Base-by-base conservation (phyloP, 164 flowering plant genomes). In the Akebia trifoliata region DNA sequence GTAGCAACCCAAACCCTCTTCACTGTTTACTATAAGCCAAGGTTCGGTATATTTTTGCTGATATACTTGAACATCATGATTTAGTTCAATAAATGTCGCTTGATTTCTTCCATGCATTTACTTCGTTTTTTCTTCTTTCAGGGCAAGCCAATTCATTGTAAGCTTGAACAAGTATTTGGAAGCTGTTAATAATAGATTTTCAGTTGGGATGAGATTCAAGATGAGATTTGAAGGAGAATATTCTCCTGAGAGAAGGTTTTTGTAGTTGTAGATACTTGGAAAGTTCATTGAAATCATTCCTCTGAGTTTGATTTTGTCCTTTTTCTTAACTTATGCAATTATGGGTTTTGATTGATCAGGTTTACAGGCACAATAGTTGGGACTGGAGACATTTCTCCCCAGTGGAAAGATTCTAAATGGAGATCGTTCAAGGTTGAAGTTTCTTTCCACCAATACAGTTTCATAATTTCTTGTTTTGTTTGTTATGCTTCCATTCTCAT, bases 11-110 rank as follows among this genome's bases (percentile, higher is more conserved):
- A 69, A 26, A 83, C 92, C 43, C 69, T 75, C 21, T 86, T 90
- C 68, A 74, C 75, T 5, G 97, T 90, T 31, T 90, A 68, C 64
- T 85, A 87, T 64, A 90, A 90, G 63, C 95, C 95, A 59, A 85
- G 97, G 97, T 85, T 61, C 44, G 52, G 2, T 3, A 11, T 40
- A 18, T 26, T 25, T 35, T 25, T n/a, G 8, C 28, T n/a, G n/a
- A n/a, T 17, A 30, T 9, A 4, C 18, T 53, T 3, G 36, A 34
- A 44, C 8, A 4, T 9, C 25, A 17, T 46, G 14, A 21, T 44
- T 45, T 17, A 21, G 17, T 31, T 18, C 14, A 43, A 15, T 36
- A 38, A 37, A 21, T 43, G 21, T 28, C n/a, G n/a, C 14, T 8
- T 11, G 24, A 37, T 14, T 25, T 36, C 17, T 15, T 39, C 17